Evolutionary conservation across 352 stramenopile species (phyloP), one percentile per base, ranked within the genome.

Genomic region (Pythium brachiatum): DNA sequence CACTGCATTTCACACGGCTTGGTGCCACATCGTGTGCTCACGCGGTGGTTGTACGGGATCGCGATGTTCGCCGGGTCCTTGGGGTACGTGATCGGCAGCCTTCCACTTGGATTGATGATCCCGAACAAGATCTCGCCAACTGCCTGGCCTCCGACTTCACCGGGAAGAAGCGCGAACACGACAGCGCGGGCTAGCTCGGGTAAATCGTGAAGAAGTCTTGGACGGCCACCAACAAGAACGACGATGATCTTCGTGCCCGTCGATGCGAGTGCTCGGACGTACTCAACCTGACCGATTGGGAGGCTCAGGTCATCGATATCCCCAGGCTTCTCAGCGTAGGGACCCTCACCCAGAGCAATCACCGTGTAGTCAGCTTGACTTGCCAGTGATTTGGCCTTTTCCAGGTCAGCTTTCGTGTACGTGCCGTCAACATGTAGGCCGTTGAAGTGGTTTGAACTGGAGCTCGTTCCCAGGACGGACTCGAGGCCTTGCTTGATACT

Each of bases 71-170:
- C 76, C 48, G 69, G 57, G 63, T 86, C 73, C 58, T 86, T 79
- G 23, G 84, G 79, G 56, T 89, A 93, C 3, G 80, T 88, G 36
- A 90, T 76, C 0, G 81, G 81, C 18, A 90, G 55, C 34, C 67
- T 66, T 8, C 69, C 83, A 63, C 76, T 89, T 15, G 83, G 83
- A 57, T 88, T 92, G 7, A 62, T 57, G 12, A 62, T 31, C 53
- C 81, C 81, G 23, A 72, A 78, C 23, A 90, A 26, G 18, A 92
- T 71, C 43, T 90, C 74, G 7, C 68, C 70, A 41, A 92, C 62
- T 0, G 81, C 80, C 53, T 78, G 70, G 13, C 79, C 83, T 11
- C 76, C 83, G 20, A 73, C 52, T 53, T 81, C 75, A 32, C 83
- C 75, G 13, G 81, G 77, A 18, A 92, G 61, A 32, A 89, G 76